Evolutionary conservation across 2,329 filamentous ascomycete species (phyloP).

Genomic region (Monosporascus sp.): DNA sequence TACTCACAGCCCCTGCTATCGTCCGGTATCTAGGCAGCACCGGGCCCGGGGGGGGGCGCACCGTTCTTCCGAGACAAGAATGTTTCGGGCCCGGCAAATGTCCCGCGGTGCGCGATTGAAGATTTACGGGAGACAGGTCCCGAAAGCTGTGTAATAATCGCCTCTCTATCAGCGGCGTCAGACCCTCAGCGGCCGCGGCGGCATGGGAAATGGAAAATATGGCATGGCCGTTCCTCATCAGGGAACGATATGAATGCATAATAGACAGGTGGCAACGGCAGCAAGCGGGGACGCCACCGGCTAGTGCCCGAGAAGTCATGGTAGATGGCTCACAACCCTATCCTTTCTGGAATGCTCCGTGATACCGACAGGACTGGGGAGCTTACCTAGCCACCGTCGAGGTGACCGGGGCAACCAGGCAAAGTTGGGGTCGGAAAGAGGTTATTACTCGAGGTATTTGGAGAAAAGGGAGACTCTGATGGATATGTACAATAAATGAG

Average conservation of each 20-base stretch:
- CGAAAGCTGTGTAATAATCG: too few species aligned
- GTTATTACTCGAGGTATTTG: too few species aligned
- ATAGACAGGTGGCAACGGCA: conserved; percentile 4
- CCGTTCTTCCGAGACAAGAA: neutral
- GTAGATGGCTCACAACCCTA: neutral
- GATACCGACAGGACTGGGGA: neutral
- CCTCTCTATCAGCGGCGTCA: too few species aligned
- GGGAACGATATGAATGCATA: too few species aligned
- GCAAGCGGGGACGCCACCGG: conserved; percentile 10
- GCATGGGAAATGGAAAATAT: too few species aligned
- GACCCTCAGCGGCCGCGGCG: too few species aligned
- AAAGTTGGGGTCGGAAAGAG: neutral
- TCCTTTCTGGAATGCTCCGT: neutral
- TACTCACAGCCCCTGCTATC: neutral
- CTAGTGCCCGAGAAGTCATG: conserved; percentile 16
- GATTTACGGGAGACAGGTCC: too few species aligned
- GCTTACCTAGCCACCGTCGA: neutral
- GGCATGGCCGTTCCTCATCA: too few species aligned
- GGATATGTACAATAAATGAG: too few species aligned
- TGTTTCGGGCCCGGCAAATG: too few species aligned
- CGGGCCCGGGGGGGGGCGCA: neutral
- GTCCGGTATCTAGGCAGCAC: neutral
- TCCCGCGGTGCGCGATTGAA: too few species aligned
- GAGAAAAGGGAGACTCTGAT: too few species aligned
- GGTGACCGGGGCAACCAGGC: neutral